phyloP scores from a whole-genome alignment of 257 asterid species.

The Solanum appendiculatum region DNA sequence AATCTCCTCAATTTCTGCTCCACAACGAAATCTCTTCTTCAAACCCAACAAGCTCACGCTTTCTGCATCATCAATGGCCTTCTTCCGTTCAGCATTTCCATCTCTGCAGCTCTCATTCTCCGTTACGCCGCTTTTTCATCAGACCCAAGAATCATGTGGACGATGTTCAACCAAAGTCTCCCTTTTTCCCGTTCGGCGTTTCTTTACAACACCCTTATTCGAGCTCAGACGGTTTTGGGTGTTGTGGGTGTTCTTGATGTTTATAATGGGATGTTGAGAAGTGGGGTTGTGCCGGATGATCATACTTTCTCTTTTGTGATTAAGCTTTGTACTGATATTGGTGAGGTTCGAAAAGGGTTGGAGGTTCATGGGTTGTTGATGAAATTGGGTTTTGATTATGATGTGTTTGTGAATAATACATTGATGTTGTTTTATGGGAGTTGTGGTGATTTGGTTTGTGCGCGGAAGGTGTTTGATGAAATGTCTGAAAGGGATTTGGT shows the following conservation, averaged over 20 bases:
- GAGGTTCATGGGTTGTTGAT: slow-evolving; percentile 56
- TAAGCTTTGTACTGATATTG: slow-evolving; percentile 52
- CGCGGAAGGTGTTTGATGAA: slow-evolving; percentile 38
- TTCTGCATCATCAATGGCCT: slow-evolving; percentile 32
- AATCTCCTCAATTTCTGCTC: slow-evolving; percentile 34
- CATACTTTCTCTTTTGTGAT: slow-evolving; percentile 64
- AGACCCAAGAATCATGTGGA: slow-evolving; percentile 12
- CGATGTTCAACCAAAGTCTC: slow-evolving; percentile 29
- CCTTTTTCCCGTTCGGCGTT: slow-evolving; percentile 47
- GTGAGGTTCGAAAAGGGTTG: slow-evolving; percentile 33
- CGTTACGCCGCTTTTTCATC: slow-evolving; percentile 41
- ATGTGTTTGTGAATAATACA: slow-evolving; percentile 59
- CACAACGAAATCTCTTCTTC: slow-evolving; percentile 27
- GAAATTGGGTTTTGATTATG: slow-evolving; percentile 39
- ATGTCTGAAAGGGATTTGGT: slow-evolving; percentile 55
- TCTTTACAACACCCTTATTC: slow-evolving; percentile 53
- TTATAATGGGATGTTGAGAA: slow-evolving; percentile 43
- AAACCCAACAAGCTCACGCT: slow-evolving; percentile 58
- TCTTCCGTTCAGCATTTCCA: slow-evolving; percentile 52
- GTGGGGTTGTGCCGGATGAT: slow-evolving; percentile 38
- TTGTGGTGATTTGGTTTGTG: slow-evolving; percentile 31
- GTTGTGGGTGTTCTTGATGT: slow-evolving; percentile 1
- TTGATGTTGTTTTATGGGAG: slow-evolving; percentile 49
- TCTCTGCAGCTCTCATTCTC: slow-evolving; percentile 57
- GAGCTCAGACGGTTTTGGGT: slow-evolving; percentile 30